Conservation (phyloP, 2,329 filamentous ascomycete genomes). For the Proliferodiscus dingleyae region DNA sequence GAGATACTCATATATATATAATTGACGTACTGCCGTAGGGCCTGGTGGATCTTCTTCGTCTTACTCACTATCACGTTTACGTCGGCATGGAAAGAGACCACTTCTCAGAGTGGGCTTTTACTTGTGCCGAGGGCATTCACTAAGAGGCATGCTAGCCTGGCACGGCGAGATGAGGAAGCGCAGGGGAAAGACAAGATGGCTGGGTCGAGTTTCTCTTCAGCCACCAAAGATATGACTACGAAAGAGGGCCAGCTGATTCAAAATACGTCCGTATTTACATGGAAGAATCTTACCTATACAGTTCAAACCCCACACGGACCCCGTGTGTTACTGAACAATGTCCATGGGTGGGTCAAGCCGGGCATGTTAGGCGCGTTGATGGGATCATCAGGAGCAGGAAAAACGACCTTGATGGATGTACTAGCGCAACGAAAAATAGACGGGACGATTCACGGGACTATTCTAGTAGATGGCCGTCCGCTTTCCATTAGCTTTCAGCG, state of each 20-base stretch:
- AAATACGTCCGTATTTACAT: constrained; percentile 68
- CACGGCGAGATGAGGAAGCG: constrained; percentile 46
- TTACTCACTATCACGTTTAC: constrained; percentile 55
- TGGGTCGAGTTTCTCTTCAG: constrained; percentile 14
- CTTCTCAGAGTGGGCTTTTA: constrained; percentile 48
- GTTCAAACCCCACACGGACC: constrained; percentile 58
- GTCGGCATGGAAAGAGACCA: constrained; percentile 48
- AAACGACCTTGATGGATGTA: constrained; percentile 55
- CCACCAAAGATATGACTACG: constrained; percentile 29
- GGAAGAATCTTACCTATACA: constrained; percentile 65
- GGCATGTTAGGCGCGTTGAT: constrained; percentile 65
- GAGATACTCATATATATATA: not conserved
- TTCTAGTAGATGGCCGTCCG: constrained; percentile 61
- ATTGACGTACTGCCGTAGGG: constrained; percentile 23
- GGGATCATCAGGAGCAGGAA: constrained; percentile 52
- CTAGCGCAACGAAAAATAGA: constrained; percentile 65
- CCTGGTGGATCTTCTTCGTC: constrained; percentile 57
- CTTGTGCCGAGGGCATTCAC: constrained; percentile 59
- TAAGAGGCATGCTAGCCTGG: constrained; percentile 34
- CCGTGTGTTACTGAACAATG: constrained; percentile 69
- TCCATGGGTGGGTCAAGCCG: constrained; percentile 75
- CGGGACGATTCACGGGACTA: constrained; percentile 82
- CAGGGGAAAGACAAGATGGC: constrained; percentile 11
- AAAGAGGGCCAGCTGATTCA: constrained; percentile 45
- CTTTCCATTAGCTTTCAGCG: constrained; percentile 81